Conservation (phyloP, 805 yeast genomes). For the Ascoidea asiatica region DNA sequence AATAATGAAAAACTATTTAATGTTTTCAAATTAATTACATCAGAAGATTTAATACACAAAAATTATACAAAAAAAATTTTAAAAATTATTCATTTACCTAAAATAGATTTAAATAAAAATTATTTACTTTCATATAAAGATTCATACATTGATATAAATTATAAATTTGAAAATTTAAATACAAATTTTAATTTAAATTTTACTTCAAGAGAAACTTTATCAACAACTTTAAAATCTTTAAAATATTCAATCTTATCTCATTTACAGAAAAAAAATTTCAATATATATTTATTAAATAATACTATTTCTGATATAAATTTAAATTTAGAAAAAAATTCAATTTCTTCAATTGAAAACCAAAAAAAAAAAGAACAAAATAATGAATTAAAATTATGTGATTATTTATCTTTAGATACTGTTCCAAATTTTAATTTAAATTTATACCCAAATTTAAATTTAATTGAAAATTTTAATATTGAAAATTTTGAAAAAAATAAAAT, state of each 20-base stretch:
- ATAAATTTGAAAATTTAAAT: not conserved
- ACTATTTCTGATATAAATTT: not conserved
- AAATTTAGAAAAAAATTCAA: not conserved
- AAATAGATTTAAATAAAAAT: no score
- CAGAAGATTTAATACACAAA: not conserved
- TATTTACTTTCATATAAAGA: not conserved
- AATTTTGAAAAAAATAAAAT: constrained; percentile 1
- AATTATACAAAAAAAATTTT: no score
- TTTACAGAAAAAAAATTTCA: no score
- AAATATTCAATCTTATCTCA: not conserved
- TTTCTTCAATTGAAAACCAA: not conserved
- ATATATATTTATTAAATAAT: no score
- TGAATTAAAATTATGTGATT: not conserved
- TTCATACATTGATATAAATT: not conserved
- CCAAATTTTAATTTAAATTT: not conserved
- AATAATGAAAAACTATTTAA: no score
- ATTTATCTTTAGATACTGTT: not conserved
- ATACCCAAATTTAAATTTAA: not conserved
- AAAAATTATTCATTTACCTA: no score
- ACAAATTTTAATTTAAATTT: not conserved
- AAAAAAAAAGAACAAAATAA: not conserved
- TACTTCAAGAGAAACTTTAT: not conserved
- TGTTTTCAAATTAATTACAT: not conserved
- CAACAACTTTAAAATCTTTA: not conserved
- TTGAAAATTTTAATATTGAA: no score